A percentile compares a stretch with the other conserved stretches of the same genome.
Evolutionary conservation across 106 monocot genomes (phyloP).

Genomic region (Acorus gramineus): DNA sequence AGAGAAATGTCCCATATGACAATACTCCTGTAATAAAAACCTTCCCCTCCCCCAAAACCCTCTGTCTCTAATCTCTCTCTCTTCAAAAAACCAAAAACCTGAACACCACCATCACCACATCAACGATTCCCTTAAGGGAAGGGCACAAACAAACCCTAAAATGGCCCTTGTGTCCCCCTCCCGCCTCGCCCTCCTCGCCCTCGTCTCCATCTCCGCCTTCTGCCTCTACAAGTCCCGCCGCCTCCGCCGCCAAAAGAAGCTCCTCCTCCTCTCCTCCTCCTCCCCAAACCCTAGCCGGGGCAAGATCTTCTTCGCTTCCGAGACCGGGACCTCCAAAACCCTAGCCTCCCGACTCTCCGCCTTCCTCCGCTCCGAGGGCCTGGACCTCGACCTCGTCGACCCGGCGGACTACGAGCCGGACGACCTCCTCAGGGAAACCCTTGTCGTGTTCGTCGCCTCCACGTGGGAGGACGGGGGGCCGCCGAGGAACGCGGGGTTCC

Average conservation of each 20-base stretch:
- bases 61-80: no score
- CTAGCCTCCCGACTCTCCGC: constrained; percentile 57
- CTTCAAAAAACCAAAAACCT: no score
- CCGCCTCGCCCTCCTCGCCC: constrained; percentile 44
- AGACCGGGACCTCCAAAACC: constrained; percentile 59
- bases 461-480: no score
- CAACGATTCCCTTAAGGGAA: no score
- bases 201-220: constrained; percentile 76
- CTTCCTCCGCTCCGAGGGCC: constrained; percentile 23
- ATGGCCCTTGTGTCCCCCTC: constrained; percentile 10
- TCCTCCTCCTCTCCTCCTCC: constrained; percentile 6
- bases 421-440: no score
- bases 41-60: no score
- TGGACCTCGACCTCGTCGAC: constrained; percentile 22
- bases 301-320: constrained; percentile 73
- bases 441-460: no score
- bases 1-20: no score
- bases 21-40: no score
- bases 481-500: no score
- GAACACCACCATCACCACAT: no score
- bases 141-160: neutral
- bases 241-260: constrained; percentile 28
- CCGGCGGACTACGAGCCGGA: no score
- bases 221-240: constrained; percentile 56
- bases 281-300: constrained; percentile 9